Evolutionary conservation across 495 filamentous ascomycete species (phyloP), one percentile per base, ranked within the genome.

Genomic region (Tuber melanosporum): DNA sequence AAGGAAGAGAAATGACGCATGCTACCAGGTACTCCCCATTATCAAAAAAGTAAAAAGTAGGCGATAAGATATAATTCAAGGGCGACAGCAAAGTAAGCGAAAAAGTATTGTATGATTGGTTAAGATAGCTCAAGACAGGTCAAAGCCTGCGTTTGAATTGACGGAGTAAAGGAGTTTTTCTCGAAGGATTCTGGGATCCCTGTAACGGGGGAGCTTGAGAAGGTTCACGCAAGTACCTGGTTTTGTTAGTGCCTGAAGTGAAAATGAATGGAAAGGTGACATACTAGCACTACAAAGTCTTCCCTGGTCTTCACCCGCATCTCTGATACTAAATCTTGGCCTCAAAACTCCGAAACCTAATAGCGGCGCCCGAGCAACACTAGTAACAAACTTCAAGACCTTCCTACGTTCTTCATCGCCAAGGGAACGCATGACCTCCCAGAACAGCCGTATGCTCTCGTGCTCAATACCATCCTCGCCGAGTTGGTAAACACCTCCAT

Each of bases 361-460:
- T 72, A 99, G 85, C 2, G 95, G 95, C n/a, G 94, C 94, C 74
- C 95, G 87, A 5, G 94, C 94, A 43, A 95, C 97, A 45, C 91
- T 94, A 2, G 95, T 98, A 47, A 99, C 96, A 79, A 98, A 99
- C 81, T 95, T 95, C 74, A 99, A 87, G 77, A 99, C 94, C 71
- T 94, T 92, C 75, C 93, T 86, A 4, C 93, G 87, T 80, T 98
- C 92, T 39, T 84, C 87, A 78, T 97, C 93, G 22, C 85, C 86
- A 73, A 99, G 87, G 9, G 85, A 85, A 74, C 90, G 86, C 92
- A 99, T 91, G 52, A 97, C 94, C 77, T 93, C 85, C 95, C 95
- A 99, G 86, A 99, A 99, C 57, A 96, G 85, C 82, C 90, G 85
- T 44, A 99, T 86, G 1, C 92, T 93, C 0, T 91, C 89, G 79